Evolutionary conservation across 257 asterid species (phyloP), one percentile per base, ranked within the genome.

Genomic region (Solanum appendiculatum): DNA sequence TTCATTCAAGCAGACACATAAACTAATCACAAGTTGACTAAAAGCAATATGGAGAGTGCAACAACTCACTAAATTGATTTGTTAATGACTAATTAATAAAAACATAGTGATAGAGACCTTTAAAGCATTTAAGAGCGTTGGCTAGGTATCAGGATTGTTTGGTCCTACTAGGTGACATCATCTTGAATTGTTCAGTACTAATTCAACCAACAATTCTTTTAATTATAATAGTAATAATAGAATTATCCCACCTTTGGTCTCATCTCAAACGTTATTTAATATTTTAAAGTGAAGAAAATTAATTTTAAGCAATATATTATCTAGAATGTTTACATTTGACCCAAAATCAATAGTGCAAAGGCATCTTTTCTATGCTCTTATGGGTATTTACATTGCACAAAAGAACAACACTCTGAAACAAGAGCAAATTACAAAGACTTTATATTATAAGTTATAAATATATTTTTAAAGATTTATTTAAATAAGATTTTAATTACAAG

Each of bases 111-210:
- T 58, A 64, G 77, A 8, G 92, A 92, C 92, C 84, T 64, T 31
- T 34, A 25, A 84, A 84, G 89, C 86, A 87, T 87, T 84, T 86
- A 54, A 86, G 83, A 34, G 87, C 91, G 93, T 91, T 84, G 89
- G 88, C 46, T 51, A 87, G 70, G 88, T 84, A 74, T 77, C 63
- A 74, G 25, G 12, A 60, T 73, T 84, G 82, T 27, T 83, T 66
- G 89, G 94, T 48, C 92, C 93, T 80, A 86, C 86, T 70, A 46
- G 78, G 86, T 88, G 84, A 83, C 56, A 87, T 77, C 89, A 86
- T 81, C 84, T 88, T 40, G 58, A 40, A 40, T 40, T 39, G 83
- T 40, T 75, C 83, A 14, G 21, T n/a, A 40, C 58, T 75, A 75
- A 40, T 75, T 75, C 83, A 70, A 75, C 83, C 23, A 75, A 40